Evolutionary conservation across 2,329 filamentous ascomycete species (phyloP).

Genomic region (Sordariomycetes sp.): DNA sequence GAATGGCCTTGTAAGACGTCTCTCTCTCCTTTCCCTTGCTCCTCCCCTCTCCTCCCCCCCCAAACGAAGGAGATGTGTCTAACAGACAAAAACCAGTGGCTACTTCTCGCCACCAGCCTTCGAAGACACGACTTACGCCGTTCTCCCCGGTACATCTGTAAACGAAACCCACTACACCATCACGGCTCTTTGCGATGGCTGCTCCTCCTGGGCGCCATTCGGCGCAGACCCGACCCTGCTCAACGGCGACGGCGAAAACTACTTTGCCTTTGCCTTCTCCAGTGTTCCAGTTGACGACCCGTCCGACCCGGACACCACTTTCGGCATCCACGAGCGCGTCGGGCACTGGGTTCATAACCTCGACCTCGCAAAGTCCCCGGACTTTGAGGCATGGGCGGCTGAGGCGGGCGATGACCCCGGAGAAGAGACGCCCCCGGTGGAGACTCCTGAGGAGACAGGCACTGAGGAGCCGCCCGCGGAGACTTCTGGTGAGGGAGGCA

Average conservation of each 20-base stretch:
- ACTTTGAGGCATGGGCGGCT: slow-evolving; percentile 17
- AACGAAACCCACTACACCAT: slow-evolving; percentile 20
- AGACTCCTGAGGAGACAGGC: background rate
- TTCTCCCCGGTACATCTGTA: slow-evolving; percentile 19
- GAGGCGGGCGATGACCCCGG: background rate
- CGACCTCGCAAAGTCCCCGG: slow-evolving; percentile 15
- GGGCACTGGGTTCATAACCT: slow-evolving; percentile 26
- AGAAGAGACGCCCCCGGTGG: background rate
- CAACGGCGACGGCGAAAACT: slow-evolving; percentile 20
- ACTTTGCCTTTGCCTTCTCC: slow-evolving; percentile 26
- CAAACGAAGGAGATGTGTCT: background rate
- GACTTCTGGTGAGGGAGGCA: slow-evolving; percentile 1
- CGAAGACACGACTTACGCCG: slow-evolving; percentile 16
- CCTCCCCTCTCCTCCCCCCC: background rate
- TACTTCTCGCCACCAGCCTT: slow-evolving; percentile 19
- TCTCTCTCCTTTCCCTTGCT: background rate
- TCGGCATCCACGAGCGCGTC: slow-evolving; percentile 27
- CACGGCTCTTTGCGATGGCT: slow-evolving; percentile 22
- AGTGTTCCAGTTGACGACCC: slow-evolving; percentile 22
- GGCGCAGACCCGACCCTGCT: slow-evolving; percentile 14
- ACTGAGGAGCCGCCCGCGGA: background rate
- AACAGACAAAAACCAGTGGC: slow-evolving; percentile 12
- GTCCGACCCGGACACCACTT: slow-evolving; percentile 17
- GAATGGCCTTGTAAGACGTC: slow-evolving; percentile 19
- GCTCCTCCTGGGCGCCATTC: slow-evolving; percentile 24